A percentile compares a stretch with the other conserved stretches of the same genome.
These are phyloP conservation scores for Calophaca sinica DNA, from an alignment of 306 rosid species.

Conservation along the genomic window DNA sequence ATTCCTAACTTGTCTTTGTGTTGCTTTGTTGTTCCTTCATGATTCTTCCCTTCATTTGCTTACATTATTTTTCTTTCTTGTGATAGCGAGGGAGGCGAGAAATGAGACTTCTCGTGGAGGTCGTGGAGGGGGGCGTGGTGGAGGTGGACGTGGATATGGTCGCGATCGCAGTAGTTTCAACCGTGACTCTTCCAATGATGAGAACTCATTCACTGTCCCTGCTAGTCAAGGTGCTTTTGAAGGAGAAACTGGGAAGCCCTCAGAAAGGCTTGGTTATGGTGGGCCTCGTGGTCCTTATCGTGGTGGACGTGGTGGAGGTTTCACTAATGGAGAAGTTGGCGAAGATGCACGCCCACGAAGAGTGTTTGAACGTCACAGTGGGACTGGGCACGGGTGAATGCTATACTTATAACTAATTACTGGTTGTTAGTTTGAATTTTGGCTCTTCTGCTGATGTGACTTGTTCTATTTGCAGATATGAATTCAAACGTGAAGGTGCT, in stretches of 20 bases:
- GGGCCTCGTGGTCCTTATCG: constrained; percentile 69
- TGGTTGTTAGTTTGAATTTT: not conserved
- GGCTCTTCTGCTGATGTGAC: not conserved
- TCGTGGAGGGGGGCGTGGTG: constrained; percentile 67
- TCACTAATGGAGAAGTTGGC: constrained; percentile 61
- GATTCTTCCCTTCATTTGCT: not conserved
- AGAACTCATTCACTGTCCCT: constrained; percentile 35
- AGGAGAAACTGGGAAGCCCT: constrained; percentile 53
- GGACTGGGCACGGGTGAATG: constrained; percentile 74
- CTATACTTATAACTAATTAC: not conserved
- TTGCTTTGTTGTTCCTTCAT: not conserved
- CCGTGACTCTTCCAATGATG: constrained; percentile 52
- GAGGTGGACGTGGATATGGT: constrained; percentile 53
- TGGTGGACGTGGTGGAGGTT: constrained; percentile 75
- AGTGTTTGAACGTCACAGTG: constrained; percentile 71
- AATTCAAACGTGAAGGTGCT: constrained; percentile 78
- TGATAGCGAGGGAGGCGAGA: constrained; percentile 73
- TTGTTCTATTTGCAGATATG: constrained; percentile 63
- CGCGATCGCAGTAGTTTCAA: constrained; percentile 44
- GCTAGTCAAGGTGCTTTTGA: constrained; percentile 59
- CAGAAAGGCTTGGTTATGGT: constrained; percentile 62
- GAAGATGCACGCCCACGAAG: constrained; percentile 70
- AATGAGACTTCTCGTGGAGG: constrained; percentile 65
- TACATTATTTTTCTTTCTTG: not conserved
- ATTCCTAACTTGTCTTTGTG: not conserved